A percentile compares a stretch with the other conserved stretches of the same genome.
Evolutionary conservation across 495 filamentous ascomycete species (phyloP).

Genomic region (Xylaria acuta): DNA sequence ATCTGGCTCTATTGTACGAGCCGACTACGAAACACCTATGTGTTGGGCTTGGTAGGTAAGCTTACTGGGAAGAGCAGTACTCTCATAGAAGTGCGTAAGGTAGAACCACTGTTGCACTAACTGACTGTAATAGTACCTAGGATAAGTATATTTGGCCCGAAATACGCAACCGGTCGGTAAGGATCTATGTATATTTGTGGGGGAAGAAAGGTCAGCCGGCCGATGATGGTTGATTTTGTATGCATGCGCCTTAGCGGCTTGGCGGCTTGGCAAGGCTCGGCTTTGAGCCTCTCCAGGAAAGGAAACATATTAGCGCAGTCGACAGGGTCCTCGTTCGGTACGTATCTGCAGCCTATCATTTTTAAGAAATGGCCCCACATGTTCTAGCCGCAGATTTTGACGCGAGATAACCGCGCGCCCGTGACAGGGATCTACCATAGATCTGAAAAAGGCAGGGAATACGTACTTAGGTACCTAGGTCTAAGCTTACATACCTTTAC

Average conservation of each 20-base stretch:
- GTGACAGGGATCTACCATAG: constrained; percentile 22
- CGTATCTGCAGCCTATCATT: constrained; percentile 21
- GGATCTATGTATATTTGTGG: constrained; percentile 7
- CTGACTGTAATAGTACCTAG: background rate
- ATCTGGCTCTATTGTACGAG: background rate
- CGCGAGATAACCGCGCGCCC: constrained; percentile 28
- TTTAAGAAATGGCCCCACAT: constrained; percentile 17
- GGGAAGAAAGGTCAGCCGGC: constrained; percentile 20
- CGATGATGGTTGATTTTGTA: constrained; percentile 22
- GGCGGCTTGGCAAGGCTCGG: constrained; percentile 20
- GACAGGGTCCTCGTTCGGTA: constrained; percentile 19
- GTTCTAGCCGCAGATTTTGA: constrained; percentile 27
- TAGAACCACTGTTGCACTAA: background rate
- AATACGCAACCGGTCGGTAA: background rate
- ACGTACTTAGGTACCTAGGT: background rate
- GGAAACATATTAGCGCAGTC: constrained; percentile 17
- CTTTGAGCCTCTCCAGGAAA: constrained; percentile 30
- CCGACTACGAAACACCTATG: background rate
- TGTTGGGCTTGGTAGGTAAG: background rate
- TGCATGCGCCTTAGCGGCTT: constrained; percentile 24
- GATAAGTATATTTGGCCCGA: background rate
- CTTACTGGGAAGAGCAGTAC: constrained; percentile 2
- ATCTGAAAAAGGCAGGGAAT: constrained; percentile 23
- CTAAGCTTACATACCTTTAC: background rate
- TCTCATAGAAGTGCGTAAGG: background rate